Base-by-base conservation (phyloP, 2,329 filamentous ascomycete genomes). In the Ambrosiella beaveri region DNA sequence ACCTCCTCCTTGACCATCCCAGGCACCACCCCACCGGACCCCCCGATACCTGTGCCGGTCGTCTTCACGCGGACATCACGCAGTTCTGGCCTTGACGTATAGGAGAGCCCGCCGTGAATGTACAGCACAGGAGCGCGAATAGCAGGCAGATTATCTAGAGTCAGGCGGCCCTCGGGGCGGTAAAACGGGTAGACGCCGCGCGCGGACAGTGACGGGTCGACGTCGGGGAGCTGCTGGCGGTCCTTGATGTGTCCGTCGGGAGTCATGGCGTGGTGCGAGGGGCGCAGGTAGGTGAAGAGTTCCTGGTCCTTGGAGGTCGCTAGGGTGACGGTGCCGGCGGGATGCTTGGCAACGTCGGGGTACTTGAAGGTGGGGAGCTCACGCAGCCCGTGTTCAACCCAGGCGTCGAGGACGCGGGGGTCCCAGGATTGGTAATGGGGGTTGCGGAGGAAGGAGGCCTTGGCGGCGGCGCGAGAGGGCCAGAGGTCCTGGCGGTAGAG, bases 291-390 rank as follows among this genome's bases (percentile, higher is more conserved):
- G 1, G 83, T 88, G 65, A 88, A 84, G 58, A 93, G 37, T 17
- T 95, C 88, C 66, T 95, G 88, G 68, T 95, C 86, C 65, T 90
- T 88, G 0, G 88, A 84, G 0, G 91, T 97, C 1, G 80, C 79
- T 1, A 93, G 75, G 0, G 88, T 91, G 0, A 89, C 84, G 39
- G 75, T 70, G 19, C 40, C 54, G 36, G 15, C 19, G 11, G 40
- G 27, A 27, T 19, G 44, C 7, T 47, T 19, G 35, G 40, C 9
- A 45, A 7, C 11, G 27, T 15, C 54, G 7, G 67, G 67, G 56
- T 62, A 54, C 11, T 65, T 54, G 7, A 63, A 59, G 1, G 73
- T 64, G 1, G 62, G 59, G 3, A 83, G 73, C 13, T 84, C 76
- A n/a, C 86, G 78, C n/a, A 96, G 71, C 11, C 89, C 90, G 65